Conservation (phyloP, 2,329 filamentous ascomycete genomes). For the Metarhizium sp. region DNA sequence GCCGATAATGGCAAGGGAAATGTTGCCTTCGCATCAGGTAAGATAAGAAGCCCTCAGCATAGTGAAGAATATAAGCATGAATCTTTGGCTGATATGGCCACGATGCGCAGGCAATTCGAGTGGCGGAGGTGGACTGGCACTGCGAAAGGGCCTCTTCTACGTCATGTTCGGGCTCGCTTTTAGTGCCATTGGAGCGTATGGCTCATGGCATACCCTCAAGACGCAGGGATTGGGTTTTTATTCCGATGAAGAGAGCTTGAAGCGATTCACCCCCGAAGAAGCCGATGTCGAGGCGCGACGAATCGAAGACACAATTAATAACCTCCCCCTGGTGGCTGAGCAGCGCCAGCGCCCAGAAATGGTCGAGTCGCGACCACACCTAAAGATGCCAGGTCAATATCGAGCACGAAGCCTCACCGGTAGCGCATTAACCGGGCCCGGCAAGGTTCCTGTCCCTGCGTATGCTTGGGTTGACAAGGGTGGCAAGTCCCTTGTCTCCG, state of each 20-base stretch:
- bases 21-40: neutral
- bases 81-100: neutral
- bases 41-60: neutral
- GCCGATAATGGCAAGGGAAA: neutral
- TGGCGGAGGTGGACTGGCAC: neutral
- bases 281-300: constrained; percentile 41
- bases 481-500: constrained; percentile 59
- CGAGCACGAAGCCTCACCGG: constrained; percentile 71
- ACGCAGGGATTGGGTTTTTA: constrained; percentile 28
- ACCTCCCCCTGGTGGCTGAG: constrained; percentile 61
- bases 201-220: constrained; percentile 26
- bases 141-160: constrained; percentile 16
- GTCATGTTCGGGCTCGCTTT: constrained; percentile 21
- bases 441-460: constrained; percentile 72
- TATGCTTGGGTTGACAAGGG: constrained; percentile 64
- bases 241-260: constrained; percentile 62
- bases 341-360: constrained; percentile 59
- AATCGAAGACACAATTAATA: constrained; percentile 66
- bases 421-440: constrained; percentile 65
- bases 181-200: constrained; percentile 21
- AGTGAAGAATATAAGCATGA: neutral
- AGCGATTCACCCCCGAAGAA: constrained; percentile 46
- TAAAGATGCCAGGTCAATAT: constrained; percentile 69
- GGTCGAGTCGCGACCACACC: constrained; percentile 71
- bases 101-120: neutral